Conservation (phyloP, 495 filamentous ascomycete genomes). For the Neurospora africana region DNA sequence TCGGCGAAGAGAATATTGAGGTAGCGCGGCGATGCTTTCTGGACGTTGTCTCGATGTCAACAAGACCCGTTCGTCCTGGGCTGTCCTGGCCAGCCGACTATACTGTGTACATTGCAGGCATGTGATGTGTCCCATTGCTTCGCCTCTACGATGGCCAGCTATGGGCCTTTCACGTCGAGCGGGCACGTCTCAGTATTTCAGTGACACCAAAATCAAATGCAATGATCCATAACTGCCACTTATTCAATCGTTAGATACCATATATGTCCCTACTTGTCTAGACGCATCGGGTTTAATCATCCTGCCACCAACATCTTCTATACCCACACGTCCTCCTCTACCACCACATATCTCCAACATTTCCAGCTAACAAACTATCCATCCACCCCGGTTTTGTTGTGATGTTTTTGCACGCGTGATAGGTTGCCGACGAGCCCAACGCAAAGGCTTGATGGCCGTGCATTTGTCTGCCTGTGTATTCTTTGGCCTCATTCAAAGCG, state of each 20-base stretch:
- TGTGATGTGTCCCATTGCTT: neutral
- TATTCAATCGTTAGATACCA: neutral
- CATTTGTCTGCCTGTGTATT: neutral
- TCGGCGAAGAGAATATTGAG: neutral
- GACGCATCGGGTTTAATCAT: neutral
- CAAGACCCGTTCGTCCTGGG: neutral
- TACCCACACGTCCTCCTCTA: neutral
- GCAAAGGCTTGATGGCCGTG: neutral
- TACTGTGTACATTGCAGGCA: neutral
- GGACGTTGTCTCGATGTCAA: neutral
- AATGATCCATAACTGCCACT: neutral
- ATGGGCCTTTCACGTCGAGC: neutral
- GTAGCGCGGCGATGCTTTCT: neutral
- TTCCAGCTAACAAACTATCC: neutral
- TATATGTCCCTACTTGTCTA: neutral
- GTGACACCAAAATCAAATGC: neutral
- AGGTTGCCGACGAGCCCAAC: neutral
- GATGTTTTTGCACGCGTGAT: neutral
- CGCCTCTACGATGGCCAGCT: neutral
- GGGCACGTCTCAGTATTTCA: neutral
- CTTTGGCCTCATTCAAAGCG: conserved; percentile 12
- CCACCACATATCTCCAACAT: neutral
- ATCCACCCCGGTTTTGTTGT: neutral
- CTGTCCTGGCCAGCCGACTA: neutral
- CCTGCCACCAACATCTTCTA: neutral